phyloP scores from a whole-genome alignment of 805 yeast genomes.

The Candida loeiensis region DNA sequence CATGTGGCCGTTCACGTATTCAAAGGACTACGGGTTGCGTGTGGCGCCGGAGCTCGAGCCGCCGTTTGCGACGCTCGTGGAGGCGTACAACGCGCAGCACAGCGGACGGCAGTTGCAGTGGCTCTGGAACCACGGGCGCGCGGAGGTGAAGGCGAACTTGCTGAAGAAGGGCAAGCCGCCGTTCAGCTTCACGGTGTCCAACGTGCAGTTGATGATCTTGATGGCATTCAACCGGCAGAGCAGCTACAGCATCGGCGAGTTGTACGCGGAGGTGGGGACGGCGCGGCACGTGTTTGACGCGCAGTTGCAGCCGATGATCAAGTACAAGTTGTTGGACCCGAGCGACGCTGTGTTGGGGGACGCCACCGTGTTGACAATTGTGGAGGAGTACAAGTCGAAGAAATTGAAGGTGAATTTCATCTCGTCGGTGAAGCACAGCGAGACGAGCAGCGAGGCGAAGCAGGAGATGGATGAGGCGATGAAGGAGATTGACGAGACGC shows the following conservation, averaged over 20 bases:
- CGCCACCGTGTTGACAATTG: constrained; percentile 63
- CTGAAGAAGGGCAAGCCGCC: constrained; percentile 80
- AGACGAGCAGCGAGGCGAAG: constrained; percentile 42
- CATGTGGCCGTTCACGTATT: constrained; percentile 75
- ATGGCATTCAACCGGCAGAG: constrained; percentile 75
- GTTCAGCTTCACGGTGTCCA: constrained; percentile 73
- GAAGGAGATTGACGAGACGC: constrained; percentile 80
- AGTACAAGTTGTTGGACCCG: constrained; percentile 70
- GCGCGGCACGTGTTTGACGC: constrained; percentile 63
- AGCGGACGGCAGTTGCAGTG: constrained; percentile 87
- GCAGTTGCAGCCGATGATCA: constrained; percentile 75
- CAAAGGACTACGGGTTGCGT: constrained; percentile 38
- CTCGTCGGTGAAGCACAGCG: constrained; percentile 47
- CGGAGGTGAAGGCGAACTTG: constrained; percentile 84
- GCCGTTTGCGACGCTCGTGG: constrained; percentile 64
- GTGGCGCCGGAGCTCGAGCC: constrained; percentile 66
- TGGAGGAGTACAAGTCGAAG: constrained; percentile 79
- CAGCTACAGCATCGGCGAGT: constrained; percentile 54
- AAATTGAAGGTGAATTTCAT: constrained; percentile 78
- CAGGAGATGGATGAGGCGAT: constrained; percentile 72
- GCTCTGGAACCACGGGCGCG: constrained; percentile 94
- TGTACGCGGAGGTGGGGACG: constrained; percentile 66
- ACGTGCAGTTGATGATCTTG: constrained; percentile 83
- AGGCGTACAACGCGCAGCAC: constrained; percentile 70
- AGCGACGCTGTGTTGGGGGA: constrained; percentile 26